Conservation (phyloP, 2,329 filamentous ascomycete genomes). For the Pyrenochaeta sp. region DNA sequence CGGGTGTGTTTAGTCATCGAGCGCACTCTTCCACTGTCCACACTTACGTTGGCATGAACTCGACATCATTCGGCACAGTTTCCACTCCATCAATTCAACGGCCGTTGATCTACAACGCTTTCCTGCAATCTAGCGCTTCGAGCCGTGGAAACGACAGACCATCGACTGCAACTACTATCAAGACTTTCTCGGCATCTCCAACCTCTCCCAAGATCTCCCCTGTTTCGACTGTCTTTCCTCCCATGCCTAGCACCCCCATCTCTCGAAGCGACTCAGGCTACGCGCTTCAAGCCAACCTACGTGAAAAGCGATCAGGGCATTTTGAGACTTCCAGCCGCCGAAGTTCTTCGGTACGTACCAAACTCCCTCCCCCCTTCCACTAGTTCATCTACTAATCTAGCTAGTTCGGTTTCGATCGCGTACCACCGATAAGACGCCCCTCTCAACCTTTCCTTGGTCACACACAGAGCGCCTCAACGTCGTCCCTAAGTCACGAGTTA, state of each 20-base stretch:
- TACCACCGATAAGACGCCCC: slow-evolving; percentile 68
- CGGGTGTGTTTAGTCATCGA: slow-evolving; percentile 76
- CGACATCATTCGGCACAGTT: slow-evolving; percentile 80
- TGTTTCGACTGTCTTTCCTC: slow-evolving; percentile 77
- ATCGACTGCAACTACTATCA: slow-evolving; percentile 53
- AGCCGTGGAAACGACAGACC: slow-evolving; percentile 73
- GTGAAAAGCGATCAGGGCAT: slow-evolving; percentile 93
- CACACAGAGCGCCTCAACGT: slow-evolving; percentile 70
- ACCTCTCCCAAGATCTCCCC: slow-evolving; percentile 73
- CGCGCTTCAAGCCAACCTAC: slow-evolving; percentile 81
- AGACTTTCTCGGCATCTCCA: slow-evolving; percentile 55
- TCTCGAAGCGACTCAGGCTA: slow-evolving; percentile 93
- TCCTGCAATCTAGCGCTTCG: slow-evolving; percentile 76
- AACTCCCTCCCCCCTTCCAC: slow-evolving; percentile 7
- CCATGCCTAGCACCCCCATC: slow-evolving; percentile 77
- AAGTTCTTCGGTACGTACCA: slow-evolving; percentile 74
- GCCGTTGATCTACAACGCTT: slow-evolving; percentile 87
- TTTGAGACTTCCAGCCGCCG: slow-evolving; percentile 83
- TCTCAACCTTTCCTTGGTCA: slow-evolving; percentile 74
- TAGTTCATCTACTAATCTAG: slow-evolving; percentile 32
- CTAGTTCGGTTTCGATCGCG: slow-evolving; percentile 77
- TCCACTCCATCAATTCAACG: slow-evolving; percentile 60
- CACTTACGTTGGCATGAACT: slow-evolving; percentile 89
- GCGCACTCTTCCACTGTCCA: slow-evolving; percentile 76
- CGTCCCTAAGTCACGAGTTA: slow-evolving; percentile 61